Conservation (phyloP, 495 filamentous ascomycete genomes). For the Aspergillus egyptiacus region DNA sequence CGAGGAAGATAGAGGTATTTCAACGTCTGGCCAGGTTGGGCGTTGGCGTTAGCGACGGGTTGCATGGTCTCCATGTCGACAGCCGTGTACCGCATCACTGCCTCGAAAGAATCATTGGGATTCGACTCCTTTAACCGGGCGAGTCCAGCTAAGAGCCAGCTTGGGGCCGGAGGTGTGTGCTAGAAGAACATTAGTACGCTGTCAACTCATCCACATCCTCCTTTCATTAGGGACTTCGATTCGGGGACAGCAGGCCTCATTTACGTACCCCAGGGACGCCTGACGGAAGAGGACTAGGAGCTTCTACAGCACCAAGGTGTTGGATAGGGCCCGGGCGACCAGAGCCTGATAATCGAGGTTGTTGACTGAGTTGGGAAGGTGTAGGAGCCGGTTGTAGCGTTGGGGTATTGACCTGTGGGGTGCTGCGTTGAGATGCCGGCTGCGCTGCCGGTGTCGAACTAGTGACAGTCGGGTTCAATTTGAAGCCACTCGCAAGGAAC, state of each 20-base stretch:
- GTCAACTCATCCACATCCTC: neutral
- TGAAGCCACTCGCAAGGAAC: conserved; percentile 48
- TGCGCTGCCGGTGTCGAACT: conserved; percentile 20
- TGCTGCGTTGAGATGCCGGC: conserved; percentile 46
- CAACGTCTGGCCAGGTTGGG: conserved; percentile 42
- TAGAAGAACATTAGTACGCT: conserved; percentile 18
- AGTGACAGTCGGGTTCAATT: conserved; percentile 17
- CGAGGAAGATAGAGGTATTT: conserved; percentile 75
- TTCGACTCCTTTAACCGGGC: conserved; percentile 56
- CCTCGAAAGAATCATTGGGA: conserved; percentile 75
- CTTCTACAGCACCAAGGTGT: conserved; percentile 60
- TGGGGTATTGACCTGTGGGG: conserved; percentile 48
- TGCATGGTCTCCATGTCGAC: conserved; percentile 61
- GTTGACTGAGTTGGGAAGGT: conserved; percentile 40
- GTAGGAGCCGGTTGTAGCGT: conserved; percentile 48
- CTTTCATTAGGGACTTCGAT: conserved; percentile 1
- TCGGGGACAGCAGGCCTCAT: neutral
- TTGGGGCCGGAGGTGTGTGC: conserved; percentile 65
- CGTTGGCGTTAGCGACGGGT: conserved; percentile 44
- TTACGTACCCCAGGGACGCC: conserved; percentile 55
- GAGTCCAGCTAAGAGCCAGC: conserved; percentile 69
- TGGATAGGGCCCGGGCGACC: conserved; percentile 32
- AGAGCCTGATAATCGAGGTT: conserved; percentile 28
- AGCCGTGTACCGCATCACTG: conserved; percentile 76
- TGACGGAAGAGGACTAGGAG: conserved; percentile 49